These are phyloP conservation scores for Diospyros lotus DNA, from an alignment of 148 eudicot genomes.

Conservation along the genomic window DNA sequence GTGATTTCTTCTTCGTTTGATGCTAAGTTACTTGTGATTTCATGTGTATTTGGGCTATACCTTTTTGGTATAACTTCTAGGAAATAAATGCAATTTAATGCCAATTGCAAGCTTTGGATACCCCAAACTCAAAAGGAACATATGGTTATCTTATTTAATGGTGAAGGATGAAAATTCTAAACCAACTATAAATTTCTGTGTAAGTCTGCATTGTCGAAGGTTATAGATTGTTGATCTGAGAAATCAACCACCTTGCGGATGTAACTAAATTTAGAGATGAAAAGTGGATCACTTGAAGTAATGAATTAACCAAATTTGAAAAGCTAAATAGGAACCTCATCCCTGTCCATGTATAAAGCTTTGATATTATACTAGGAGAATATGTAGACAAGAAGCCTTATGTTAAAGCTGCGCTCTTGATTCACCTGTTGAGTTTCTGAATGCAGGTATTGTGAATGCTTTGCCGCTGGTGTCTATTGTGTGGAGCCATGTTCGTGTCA, in stretches of 20 bases:
- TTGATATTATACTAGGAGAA: background rate
- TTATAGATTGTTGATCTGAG: background rate
- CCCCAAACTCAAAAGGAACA: background rate
- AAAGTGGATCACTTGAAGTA: background rate
- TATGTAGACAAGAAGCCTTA: too few relatives aligned
- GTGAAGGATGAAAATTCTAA: background rate
- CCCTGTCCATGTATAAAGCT: conserved; percentile 6
- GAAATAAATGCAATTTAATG: too few relatives aligned
- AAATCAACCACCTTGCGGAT: background rate
- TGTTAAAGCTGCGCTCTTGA: background rate
- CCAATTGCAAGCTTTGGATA: too few relatives aligned
- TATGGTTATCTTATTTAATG: background rate
- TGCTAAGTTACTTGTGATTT: too few relatives aligned
- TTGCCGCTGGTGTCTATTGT: conserved; percentile 98
- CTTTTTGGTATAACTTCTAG: too few relatives aligned
- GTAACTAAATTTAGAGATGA: background rate
- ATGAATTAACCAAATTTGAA: background rate
- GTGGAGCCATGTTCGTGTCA: conserved; percentile 96
- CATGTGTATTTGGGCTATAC: too few relatives aligned
- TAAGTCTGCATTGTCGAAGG: background rate
- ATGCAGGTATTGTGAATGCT: conserved; percentile 97
- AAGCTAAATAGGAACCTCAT: background rate
- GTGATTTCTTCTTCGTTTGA: too few relatives aligned
- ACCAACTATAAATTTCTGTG: background rate
- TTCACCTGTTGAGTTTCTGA: conserved; percentile 16